phyloP scores from a whole-genome alignment of 306 rosid genomes.

The Amphicarpaea edgeworthii region DNA sequence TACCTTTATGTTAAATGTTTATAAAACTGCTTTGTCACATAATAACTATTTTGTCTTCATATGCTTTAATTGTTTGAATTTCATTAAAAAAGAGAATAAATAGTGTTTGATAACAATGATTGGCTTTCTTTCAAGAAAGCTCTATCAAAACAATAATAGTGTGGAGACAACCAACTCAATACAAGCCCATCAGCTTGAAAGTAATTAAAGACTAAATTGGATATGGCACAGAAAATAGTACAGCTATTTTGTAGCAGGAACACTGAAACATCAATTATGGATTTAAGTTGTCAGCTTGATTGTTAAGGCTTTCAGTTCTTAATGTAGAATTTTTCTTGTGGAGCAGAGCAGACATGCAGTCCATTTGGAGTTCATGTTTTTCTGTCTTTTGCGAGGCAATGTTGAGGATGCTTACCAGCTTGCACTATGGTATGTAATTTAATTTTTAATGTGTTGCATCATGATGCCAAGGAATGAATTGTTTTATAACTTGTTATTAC shows the following conservation, averaged over 20 bases:
- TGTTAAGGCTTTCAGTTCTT: slow-evolving; percentile 28
- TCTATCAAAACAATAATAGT: neutral
- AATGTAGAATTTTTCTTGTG: slow-evolving; percentile 44
- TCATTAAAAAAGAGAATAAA: no score
- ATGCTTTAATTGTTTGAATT: no score
- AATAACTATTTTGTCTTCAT: no score
- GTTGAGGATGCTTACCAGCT: slow-evolving; percentile 60
- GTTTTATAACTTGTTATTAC: slow-evolving; percentile 21
- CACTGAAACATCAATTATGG: neutral
- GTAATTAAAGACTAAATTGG: neutral
- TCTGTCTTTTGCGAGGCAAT: slow-evolving; percentile 64
- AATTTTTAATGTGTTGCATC: slow-evolving; percentile 14
- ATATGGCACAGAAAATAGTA: slow-evolving; percentile 25
- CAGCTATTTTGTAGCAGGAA: slow-evolving; percentile 27
- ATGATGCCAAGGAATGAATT: slow-evolving; percentile 14
- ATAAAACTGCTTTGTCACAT: neutral
- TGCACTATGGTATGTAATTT: slow-evolving; percentile 61
- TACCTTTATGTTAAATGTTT: slow-evolving; percentile 33
- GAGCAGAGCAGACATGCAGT: slow-evolving; percentile 66
- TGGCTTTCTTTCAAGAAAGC: neutral
- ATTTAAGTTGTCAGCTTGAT: slow-evolving; percentile 27
- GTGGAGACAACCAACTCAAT: neutral
- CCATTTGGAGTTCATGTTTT: slow-evolving; percentile 65
- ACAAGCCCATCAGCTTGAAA: neutral
- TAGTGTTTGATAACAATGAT: neutral